These are phyloP conservation scores for Pyronema omphalodes DNA, from an alignment of 495 filamentous ascomycete species.

Conservation along the genomic window DNA sequence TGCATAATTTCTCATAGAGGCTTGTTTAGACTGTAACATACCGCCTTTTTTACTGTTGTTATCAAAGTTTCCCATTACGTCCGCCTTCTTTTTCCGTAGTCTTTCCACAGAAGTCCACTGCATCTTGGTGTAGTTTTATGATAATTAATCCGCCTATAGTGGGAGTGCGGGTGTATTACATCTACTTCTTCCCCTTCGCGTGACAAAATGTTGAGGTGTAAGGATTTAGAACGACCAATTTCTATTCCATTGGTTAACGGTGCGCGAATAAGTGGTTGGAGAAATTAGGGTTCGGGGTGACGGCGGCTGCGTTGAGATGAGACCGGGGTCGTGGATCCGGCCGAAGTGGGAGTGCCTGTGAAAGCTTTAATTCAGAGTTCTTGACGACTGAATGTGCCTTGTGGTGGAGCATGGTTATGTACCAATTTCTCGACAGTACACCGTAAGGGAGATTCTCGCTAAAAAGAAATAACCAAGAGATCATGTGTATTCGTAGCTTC, in stretches of 20 bases:
- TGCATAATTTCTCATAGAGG: background rate
- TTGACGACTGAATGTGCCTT: constrained; percentile 54
- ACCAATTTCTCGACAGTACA: constrained; percentile 44
- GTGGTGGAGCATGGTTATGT: constrained; percentile 63
- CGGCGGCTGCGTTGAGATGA: constrained; percentile 14
- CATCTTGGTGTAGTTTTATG: background rate
- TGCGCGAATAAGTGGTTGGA: constrained; percentile 19
- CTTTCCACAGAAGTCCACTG: constrained; percentile 22
- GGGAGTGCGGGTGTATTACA: background rate
- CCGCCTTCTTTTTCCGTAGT: constrained; percentile 18
- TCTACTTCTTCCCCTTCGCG: background rate
- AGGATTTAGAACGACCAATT: constrained; percentile 11
- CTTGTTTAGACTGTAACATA: background rate
- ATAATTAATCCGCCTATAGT: background rate
- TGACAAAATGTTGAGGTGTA: constrained; percentile 13
- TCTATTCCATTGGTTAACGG: constrained; percentile 5
- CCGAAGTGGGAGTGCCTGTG: constrained; percentile 1
- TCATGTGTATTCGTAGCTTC: constrained; percentile 73
- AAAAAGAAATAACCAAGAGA: no score
- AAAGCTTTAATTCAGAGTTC: constrained; percentile 15
- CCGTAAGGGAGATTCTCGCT: constrained; percentile 59
- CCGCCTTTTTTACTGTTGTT: constrained; percentile 13
- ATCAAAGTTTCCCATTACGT: constrained; percentile 14
- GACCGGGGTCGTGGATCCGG: background rate
- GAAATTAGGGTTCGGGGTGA: constrained; percentile 19